phyloP scores from a whole-genome alignment of 2,329 filamentous ascomycete genomes.

The Paraphaeosphaeria sporulosa region DNA sequence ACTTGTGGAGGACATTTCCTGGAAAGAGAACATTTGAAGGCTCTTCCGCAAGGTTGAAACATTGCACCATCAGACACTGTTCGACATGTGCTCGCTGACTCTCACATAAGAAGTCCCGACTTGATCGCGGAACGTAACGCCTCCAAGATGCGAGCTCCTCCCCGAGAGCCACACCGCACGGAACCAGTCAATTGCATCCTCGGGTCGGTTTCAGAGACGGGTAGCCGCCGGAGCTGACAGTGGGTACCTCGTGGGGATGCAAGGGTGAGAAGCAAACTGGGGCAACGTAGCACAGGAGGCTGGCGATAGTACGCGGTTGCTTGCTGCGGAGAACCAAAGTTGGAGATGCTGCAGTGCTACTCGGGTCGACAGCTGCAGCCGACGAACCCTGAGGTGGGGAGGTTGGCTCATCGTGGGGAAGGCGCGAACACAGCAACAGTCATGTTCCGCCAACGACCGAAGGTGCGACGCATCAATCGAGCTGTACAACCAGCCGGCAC shows the following conservation, averaged over 20 bases:
- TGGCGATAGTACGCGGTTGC: constrained; percentile 7
- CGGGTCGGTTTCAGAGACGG: constrained; percentile 16
- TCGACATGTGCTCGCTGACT: background rate
- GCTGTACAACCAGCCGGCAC: constrained; percentile 19
- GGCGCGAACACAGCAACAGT: constrained; percentile 11
- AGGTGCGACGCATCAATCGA: constrained; percentile 15
- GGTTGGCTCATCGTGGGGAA: constrained; percentile 34
- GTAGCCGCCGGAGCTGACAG: constrained; percentile 15
- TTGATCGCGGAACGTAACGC: constrained; percentile 3
- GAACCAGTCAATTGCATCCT: constrained; percentile 7
- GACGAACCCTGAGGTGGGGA: background rate
- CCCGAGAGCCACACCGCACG: constrained; percentile 12
- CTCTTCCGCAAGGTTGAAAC: background rate
- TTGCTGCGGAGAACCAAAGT: constrained; percentile 6
- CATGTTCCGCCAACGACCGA: constrained; percentile 23
- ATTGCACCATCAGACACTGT: constrained; percentile 1
- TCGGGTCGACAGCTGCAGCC: constrained; percentile 4
- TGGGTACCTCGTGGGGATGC: constrained; percentile 14
- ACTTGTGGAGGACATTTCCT: background rate
- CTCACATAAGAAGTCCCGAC: background rate
- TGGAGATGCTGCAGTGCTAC: constrained; percentile 5
- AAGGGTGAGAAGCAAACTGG: constrained; percentile 15
- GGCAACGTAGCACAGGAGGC: constrained; percentile 9
- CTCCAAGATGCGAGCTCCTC: constrained; percentile 1
- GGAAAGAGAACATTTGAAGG: background rate